Evolutionary conservation across 495 filamentous ascomycete species (phyloP), one percentile per base, ranked within the genome.

Genomic region (Xeromyces bisporus): DNA sequence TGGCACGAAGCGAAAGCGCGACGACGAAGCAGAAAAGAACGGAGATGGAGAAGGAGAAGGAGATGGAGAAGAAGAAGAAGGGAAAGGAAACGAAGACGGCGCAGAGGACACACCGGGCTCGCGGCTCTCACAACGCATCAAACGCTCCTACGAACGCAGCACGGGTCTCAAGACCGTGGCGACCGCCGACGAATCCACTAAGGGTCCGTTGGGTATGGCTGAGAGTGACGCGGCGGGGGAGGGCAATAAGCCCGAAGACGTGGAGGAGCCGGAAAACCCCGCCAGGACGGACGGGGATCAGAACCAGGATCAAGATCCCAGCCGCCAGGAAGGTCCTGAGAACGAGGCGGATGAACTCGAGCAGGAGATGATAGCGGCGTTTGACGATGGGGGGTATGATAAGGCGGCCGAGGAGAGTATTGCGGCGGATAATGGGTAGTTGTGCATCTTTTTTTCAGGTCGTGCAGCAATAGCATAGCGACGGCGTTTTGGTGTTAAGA

Each of bases 281-380:
- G 18, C 25, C n/a, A n/a, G n/a, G n/a, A n/a, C n/a, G n/a, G n/a
- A n/a, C n/a, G n/a, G n/a, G n/a, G n/a, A n/a, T n/a, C n/a, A n/a
- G 32, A 26, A 15, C 7, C 27, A 23, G 10, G 36, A 26, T 4
- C 33, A 37, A 11, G 42, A 42, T 12, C 40, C 37, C 3, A 41
- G 28, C 2, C 34, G 40, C 26, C 44, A 44, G 2, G 50, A 56
- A 35, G 38, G 52, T 11, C 50, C 53, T 0, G 55, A 39, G 21
- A 67, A 67, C 12, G 64, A 69, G 6, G 74, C 74, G 17, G 74
- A 70, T 26, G 74, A 67, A 26, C 48, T 80, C 12, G 76, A 79
- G 44, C 67, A 68, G 7, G 73, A 81, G 37, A 62, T 83, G 49
- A 44, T 75, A 43, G 74, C 73, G 0, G 75, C 73, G 26, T 67